These are phyloP conservation scores for Populus ilicifolia DNA, from an alignment of 345 rosid genomes.

Conservation along the genomic window DNA sequence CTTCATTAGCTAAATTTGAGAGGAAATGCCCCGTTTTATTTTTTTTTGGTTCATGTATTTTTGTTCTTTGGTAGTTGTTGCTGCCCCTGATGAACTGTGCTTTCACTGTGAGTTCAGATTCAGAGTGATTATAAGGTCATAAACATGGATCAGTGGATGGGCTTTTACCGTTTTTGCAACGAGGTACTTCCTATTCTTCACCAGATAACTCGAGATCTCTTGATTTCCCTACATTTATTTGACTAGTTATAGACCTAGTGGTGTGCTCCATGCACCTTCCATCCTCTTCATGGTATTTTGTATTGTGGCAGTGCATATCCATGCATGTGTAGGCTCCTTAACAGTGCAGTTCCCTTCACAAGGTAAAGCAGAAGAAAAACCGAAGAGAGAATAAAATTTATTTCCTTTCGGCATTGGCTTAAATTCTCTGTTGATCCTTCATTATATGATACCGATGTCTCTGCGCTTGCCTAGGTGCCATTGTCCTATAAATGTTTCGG, in stretches of 20 bases:
- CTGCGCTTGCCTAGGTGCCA: not conserved
- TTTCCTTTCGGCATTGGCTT: not conserved
- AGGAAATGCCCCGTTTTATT: not conserved
- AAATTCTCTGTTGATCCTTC: not conserved
- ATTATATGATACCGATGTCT: not conserved
- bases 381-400: not conserved
- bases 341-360: not conserved
- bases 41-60: not conserved
- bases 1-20: not conserved
- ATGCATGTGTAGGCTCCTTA: not conserved
- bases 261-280: not conserved
- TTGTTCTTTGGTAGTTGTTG: not conserved
- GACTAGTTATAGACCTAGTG: not conserved
- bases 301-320: not conserved
- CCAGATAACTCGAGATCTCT: not conserved
- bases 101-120: conserved; percentile 18
- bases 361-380: not conserved
- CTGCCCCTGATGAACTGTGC: not conserved
- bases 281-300: not conserved
- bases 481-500: not conserved
- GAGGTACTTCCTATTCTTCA: conserved; percentile 18
- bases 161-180: conserved; percentile 27
- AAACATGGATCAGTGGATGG: conserved; percentile 40
- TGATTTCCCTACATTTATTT: not conserved
- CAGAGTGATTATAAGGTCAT: conserved; percentile 34